These are phyloP conservation scores for Clarireedia paspali DNA, from an alignment of 2,329 filamentous ascomycete species.

Conservation along the genomic window DNA sequence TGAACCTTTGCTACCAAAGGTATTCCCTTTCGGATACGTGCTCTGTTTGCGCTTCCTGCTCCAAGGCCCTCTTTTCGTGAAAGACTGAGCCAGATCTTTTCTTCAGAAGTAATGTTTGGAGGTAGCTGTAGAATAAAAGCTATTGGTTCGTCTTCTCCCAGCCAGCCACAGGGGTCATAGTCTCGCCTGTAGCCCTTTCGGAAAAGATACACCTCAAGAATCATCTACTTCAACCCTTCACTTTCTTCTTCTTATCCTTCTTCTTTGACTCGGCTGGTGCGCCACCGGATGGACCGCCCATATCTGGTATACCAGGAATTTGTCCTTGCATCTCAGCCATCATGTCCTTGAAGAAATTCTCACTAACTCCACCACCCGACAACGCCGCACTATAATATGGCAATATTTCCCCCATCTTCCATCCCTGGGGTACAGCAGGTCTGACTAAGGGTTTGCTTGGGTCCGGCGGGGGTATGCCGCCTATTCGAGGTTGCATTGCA, in stretches of 20 bases:
- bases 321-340: slow-evolving; percentile 76
- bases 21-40: slow-evolving; percentile 3
- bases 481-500: slow-evolving; percentile 64
- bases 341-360: slow-evolving; percentile 93
- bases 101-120: too few relatives aligned
- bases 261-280: slow-evolving; percentile 37
- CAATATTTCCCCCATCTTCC: slow-evolving; percentile 80
- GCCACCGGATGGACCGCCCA: slow-evolving; percentile 25
- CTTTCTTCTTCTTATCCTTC: slow-evolving; percentile 35
- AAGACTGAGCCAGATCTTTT: too few relatives aligned
- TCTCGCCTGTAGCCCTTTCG: neutral
- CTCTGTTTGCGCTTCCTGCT: neutral
- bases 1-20: slow-evolving; percentile 10
- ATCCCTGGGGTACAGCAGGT: slow-evolving; percentile 73
- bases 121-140: neutral
- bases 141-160: neutral
- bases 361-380: slow-evolving; percentile 85
- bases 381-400: slow-evolving; percentile 84
- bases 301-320: slow-evolving; percentile 34
- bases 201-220: too few relatives aligned
- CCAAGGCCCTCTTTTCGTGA: too few relatives aligned
- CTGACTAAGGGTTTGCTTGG: slow-evolving; percentile 61
- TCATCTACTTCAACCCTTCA: slow-evolving; percentile 15
- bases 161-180: neutral
- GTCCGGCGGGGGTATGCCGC: slow-evolving; percentile 57